Conservation (phyloP, 208 protist species). For the Leishmania major region DNA sequence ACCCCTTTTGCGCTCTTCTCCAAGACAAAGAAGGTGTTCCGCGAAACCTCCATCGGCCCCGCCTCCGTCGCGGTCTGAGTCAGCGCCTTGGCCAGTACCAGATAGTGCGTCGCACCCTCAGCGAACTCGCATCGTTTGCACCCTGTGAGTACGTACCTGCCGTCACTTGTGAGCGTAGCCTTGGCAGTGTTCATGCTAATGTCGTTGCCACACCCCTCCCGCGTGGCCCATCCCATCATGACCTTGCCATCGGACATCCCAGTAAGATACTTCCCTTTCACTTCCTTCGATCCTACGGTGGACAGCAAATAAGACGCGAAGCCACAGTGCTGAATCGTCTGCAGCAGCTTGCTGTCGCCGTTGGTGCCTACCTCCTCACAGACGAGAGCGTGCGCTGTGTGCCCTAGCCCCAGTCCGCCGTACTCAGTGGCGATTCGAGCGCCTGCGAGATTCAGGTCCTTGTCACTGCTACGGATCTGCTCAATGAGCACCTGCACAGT, state of each 20-base stretch:
- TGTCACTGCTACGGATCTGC: conserved; percentile 69
- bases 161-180: conserved; percentile 32
- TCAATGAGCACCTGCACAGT: conserved; percentile 78
- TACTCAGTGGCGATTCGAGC: conserved; percentile 81
- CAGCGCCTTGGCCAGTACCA: conserved; percentile 75
- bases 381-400: conserved; percentile 79
- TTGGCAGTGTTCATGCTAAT: conserved; percentile 81
- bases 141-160: conserved; percentile 61
- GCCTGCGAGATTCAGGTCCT: conserved; percentile 63
- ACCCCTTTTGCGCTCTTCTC: conserved; percentile 50
- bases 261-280: conserved; percentile 87
- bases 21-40: conserved; percentile 84
- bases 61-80: conserved; percentile 67
- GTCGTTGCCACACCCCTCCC: conserved; percentile 71
- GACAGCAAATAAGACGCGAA: conserved; percentile 72
- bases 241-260: conserved; percentile 84
- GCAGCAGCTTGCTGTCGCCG: conserved; percentile 51
- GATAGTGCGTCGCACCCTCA: conserved; percentile 72
- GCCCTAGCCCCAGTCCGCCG: conserved; percentile 76
- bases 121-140: conserved; percentile 63
- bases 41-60: conserved; percentile 56
- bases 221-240: conserved; percentile 80
- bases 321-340: conserved; percentile 64
- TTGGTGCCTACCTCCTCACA: conserved; percentile 78
- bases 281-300: conserved; percentile 66